phyloP scores from a whole-genome alignment of 2,329 filamentous ascomycete species.

The Curvularia lunata region DNA sequence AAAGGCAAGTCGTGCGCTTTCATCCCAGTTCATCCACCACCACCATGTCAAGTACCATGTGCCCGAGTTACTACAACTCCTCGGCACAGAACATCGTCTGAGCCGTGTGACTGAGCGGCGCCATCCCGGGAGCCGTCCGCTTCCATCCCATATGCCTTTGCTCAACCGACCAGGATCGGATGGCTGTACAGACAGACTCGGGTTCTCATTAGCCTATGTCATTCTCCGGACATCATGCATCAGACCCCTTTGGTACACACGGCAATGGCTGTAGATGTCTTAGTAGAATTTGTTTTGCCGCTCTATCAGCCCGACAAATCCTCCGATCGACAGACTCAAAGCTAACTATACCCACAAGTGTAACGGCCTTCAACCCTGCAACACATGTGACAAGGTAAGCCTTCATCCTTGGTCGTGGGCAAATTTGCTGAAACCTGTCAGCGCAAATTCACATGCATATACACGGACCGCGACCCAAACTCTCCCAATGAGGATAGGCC shows the following conservation, averaged over 20 bases:
- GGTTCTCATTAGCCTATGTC: background rate
- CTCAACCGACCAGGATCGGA: background rate
- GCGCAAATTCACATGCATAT: slow-evolving; percentile 51
- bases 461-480: slow-evolving; percentile 45
- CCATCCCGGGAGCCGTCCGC: background rate
- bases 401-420: background rate
- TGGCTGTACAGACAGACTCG: background rate
- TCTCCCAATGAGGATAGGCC: slow-evolving; percentile 49
- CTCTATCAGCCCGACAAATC: background rate
- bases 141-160: background rate
- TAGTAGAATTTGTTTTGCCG: background rate
- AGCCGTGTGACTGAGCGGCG: background rate
- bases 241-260: slow-evolving; percentile 2
- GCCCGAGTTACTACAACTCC: background rate
- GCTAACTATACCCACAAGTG: slow-evolving; percentile 54
- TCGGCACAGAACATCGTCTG: slow-evolving; percentile 3
- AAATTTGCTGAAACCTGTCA: slow-evolving; percentile 30
- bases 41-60: background rate
- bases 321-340: background rate
- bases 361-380: slow-evolving; percentile 64
- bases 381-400: slow-evolving; percentile 62
- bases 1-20: slow-evolving; percentile 59
- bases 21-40: background rate
- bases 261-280: background rate
- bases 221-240: background rate